Base-by-base conservation (phyloP, 371 early-diverging fungal genomes). In the Encephalitozoon romaleae region DNA sequence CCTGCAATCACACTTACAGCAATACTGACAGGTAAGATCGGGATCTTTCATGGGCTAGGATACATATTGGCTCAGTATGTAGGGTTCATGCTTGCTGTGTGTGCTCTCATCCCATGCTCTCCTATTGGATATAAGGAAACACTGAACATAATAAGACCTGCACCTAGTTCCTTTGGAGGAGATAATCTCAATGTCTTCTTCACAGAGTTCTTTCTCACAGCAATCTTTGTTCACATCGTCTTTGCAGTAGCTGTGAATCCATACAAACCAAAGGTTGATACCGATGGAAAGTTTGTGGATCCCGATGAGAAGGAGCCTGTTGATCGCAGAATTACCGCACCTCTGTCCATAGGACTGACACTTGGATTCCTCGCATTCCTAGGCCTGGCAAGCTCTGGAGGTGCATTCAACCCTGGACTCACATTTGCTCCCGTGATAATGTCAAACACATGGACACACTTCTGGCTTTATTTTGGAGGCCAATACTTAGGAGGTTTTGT, bases 231-330 rank as follows among this genome's bases (percentile, higher is more conserved):
- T 23, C 89, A 88, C 78, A 88, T 89, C 54, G 89, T 88, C 52
- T 90, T 90, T 79, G 88, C 89, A 25, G 87, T 88, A 18, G 90
- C 89, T 21, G 87, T 89, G 64, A 89, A 90, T 80, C 87, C 89
- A 11, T 88, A 87, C 67, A 87, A 86, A 39, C 74, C 82, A 65
- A 85, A 85, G 72, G 82, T 75, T 15, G 85, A 88, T 68, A 75
- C 74, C 30, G 84, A 87, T 51, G 72, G 63, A 9, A 63, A 63
- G 25, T 63, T 43, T 59, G 45, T 72, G 47, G 66, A 79, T 23
- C 79, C 79, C 0, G 77, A 74, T 2, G 79, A 74, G 38, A 54
- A 76, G 12, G 21, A 51, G n/a, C 67, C 65, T 23, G 42, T 28
- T 9, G 77, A 76, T 28, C 69, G 79, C 26, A 70, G 43, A 12